Evolutionary conservation across 2,329 filamentous ascomycete genomes (phyloP), one percentile per base, ranked within the genome.

Genomic region (Escovopsis sp.): DNA sequence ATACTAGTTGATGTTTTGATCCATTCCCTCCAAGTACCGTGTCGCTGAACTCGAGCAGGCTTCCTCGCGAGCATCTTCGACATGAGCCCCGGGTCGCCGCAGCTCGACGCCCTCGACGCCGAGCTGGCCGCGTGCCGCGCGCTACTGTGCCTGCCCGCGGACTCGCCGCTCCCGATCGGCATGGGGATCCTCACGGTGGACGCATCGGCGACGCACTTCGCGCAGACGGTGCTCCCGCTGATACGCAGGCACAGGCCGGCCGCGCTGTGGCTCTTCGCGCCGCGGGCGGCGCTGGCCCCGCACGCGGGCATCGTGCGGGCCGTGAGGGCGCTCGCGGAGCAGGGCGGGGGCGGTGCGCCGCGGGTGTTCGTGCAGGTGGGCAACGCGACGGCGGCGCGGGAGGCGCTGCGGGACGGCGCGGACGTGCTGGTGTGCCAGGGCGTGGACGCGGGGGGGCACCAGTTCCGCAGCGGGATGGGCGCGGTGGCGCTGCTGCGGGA

Each of bases 211-310:
- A n/a, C 45, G 1, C 48, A 59, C 40, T 72, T 73, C 48, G 45
- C 50, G 26, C 46, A 57, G 43, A 67, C 63, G n/a, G 62, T 65
- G 2, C 54, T 75, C 2, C 68, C 70, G 1, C 48, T 80, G 11
- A 60, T 84, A 15, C 53, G 54, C 23, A 59, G 64, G 46, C 69
- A 77, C 55, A 59, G 58, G 0, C 77, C 78, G 2, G 70, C 69
- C 3, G 78, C 75, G 0, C 64, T 79, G 8, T 84, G 80, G 80
- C 67, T 84, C 38, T 83, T 82, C 52, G 79, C 78, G 3, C 75
- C 77, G 2, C 59, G 63, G 30, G 60, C 63, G 5, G 55, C 65
- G 12, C 54, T 62, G 18, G 59, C 63, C 12, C 60, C 63, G 10
- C 59, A 65, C 42, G 49, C 44, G 6, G 51, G 43, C 40, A 61